phyloP scores from a whole-genome alignment of 2,329 filamentous ascomycete genomes.

The Calonectria pseudoreteaudii region DNA sequence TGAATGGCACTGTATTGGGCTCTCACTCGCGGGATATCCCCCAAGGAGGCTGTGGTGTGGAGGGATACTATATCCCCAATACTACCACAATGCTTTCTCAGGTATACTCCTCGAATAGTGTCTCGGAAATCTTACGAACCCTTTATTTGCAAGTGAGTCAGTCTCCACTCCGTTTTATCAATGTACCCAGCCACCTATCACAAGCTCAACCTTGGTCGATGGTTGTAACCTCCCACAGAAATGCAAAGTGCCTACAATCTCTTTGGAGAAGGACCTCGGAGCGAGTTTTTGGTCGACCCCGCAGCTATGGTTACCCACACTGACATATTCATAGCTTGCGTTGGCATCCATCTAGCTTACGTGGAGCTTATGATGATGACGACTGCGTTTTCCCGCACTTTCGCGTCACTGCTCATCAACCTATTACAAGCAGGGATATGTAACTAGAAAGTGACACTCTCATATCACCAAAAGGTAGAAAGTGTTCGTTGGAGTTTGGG shows the following conservation, averaged over 20 bases:
- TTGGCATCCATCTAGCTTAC: not conserved
- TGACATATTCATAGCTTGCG: not conserved
- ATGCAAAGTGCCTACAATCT: not conserved
- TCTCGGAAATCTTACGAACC: not conserved
- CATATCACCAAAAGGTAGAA: not conserved
- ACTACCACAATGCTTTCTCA: slow-evolving; percentile 2
- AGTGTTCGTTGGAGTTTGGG: not conserved
- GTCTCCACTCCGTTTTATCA: not conserved
- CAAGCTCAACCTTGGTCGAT: not conserved
- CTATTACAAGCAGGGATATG: not conserved
- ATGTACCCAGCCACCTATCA: not conserved
- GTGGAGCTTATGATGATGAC: not conserved
- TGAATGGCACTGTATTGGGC: slow-evolving; percentile 20
- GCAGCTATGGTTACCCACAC: not conserved
- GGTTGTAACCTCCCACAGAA: not conserved
- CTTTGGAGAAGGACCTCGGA: not conserved
- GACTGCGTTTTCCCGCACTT: not conserved
- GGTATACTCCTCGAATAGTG: not conserved
- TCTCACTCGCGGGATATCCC: slow-evolving; percentile 15
- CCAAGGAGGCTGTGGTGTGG: not conserved
- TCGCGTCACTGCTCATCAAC: not conserved
- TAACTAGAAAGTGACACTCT: not conserved
- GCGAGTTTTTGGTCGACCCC: not conserved
- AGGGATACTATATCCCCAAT: slow-evolving; percentile 10
- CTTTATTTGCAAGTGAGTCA: not conserved